A percentile compares a stretch with the other conserved stretches of the same genome.
Evolutionary conservation across 768 basidiomycete genomes (phyloP).

Genomic region (Glaciozyma martinii): DNA sequence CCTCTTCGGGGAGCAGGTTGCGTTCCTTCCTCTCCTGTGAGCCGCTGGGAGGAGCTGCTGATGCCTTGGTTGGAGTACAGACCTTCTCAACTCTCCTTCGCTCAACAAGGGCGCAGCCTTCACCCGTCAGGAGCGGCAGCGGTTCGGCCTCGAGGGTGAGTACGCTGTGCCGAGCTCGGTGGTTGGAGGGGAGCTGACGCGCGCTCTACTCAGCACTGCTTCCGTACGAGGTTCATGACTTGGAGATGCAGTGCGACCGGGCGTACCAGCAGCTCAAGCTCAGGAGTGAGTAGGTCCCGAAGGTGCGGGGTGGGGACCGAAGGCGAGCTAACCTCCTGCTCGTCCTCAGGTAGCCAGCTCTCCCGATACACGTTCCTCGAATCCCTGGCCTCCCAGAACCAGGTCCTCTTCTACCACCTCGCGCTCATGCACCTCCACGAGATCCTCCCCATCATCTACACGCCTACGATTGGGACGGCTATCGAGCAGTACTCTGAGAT

Average conservation of each 20-base stretch:
- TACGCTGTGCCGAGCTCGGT: not conserved
- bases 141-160: conserved; percentile 47
- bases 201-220: conserved; percentile 5
- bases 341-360: not conserved
- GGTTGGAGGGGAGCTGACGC: not conserved
- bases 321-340: not conserved
- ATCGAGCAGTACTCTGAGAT: conserved; percentile 67
- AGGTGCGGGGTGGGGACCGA: not conserved
- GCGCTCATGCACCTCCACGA: conserved; percentile 53
- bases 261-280: conserved; percentile 46
- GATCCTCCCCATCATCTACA: conserved; percentile 42
- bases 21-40: conserved; percentile 18
- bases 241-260: conserved; percentile 51
- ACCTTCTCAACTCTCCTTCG: conserved; percentile 19
- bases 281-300: not conserved
- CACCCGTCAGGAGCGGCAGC: conserved; percentile 55
- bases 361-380: conserved; percentile 32
- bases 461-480: conserved; percentile 28
- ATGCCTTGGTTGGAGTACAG: not conserved
- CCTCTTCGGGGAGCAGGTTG: not conserved
- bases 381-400: conserved; percentile 62
- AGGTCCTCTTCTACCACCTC: conserved; percentile 67
- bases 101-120: conserved; percentile 61
- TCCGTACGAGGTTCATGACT: not conserved
- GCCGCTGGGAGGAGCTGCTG: conserved; percentile 52